Base-by-base conservation (phyloP, 2,329 filamentous ascomycete genomes). In the Arthrobotrys entomopaga region DNA sequence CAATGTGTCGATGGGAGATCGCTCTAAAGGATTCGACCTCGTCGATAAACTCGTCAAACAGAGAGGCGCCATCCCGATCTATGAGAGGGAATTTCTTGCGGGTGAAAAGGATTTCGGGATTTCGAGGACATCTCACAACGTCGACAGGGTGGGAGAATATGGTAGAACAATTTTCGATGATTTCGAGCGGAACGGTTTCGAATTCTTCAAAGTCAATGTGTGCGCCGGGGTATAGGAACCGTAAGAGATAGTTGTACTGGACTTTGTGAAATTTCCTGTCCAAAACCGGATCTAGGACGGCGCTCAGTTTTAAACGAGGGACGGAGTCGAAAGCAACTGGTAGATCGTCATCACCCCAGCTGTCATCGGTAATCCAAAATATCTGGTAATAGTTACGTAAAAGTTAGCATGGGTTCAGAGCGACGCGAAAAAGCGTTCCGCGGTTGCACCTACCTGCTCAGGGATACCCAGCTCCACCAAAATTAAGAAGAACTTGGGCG, bases 291-390 rank as follows among this genome's bases (percentile, higher is more conserved):
- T 91, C 87, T 57, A 84, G 85, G 22, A 83, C 81, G 20, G 85
- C 84, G 0, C 87, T 87, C 49, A 92, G 82, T 29, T 85, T 84
- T 16, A 92, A 84, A 53, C 86, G 86, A 77, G 86, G 85, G 52
- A 92, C 85, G 71, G 90, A 87, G 58, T 90, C 88, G 61, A 86
- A 82, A 3, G 87, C 83, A 54, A 93, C 84, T 3, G 91, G 91
- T 48, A 93, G 83, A 81, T 93, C 90, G 61, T 87, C 85, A 78
- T 93, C 91, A 77, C 91, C 89, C 90, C 90, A 92, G 20, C 88
- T 90, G 79, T 90, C 88, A 81, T 93, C 90, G 69, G 92, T 87
- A 60, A 91, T 84, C 48, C 87, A 87, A 78, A 93, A 93, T 73
- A 93, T 92, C 80, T 90, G 22, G 65, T 70, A 63, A 64, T 63